Evolutionary conservation across 257 asterid genomes (phyloP).

Genomic region (Anisodus acutangulus): DNA sequence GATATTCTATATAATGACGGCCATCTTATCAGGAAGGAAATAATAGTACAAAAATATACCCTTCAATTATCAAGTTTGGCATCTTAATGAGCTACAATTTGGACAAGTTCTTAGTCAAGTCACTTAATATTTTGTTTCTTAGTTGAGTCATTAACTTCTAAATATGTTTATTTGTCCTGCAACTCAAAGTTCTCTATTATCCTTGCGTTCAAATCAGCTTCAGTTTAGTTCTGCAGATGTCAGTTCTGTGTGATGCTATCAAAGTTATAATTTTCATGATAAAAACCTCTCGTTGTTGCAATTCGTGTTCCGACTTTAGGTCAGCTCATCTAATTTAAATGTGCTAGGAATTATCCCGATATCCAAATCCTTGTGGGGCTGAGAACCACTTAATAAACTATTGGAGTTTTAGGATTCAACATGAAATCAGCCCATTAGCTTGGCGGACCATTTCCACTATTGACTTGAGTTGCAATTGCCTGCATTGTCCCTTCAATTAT

Average conservation of each 20-base stretch:
- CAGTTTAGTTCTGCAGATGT: background rate
- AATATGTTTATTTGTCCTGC: background rate
- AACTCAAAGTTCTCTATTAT: background rate
- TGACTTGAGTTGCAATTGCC: background rate
- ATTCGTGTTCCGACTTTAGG: background rate
- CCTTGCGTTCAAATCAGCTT: background rate
- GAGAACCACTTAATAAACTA: background rate
- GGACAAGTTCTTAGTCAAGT: background rate
- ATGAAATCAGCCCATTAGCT: constrained; percentile 1
- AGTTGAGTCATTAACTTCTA: background rate
- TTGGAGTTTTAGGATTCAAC: constrained; percentile 12
- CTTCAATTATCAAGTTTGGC: background rate
- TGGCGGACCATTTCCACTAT: background rate
- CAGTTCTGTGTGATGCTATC: background rate
- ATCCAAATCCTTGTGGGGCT: background rate
- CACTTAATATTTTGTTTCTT: constrained; percentile 8
- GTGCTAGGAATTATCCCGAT: background rate
- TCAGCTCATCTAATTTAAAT: background rate
- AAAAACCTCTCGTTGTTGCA: background rate
- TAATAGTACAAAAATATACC: background rate
- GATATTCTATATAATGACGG: background rate
- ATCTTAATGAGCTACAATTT: background rate
- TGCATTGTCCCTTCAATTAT: background rate
- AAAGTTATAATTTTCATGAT: background rate
- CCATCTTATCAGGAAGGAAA: background rate